A percentile compares a stretch with the other conserved stretches of the same genome.
These are phyloP conservation scores for Simplicillium aogashimaense DNA, from an alignment of 2,329 filamentous ascomycete genomes.

Conservation along the genomic window DNA sequence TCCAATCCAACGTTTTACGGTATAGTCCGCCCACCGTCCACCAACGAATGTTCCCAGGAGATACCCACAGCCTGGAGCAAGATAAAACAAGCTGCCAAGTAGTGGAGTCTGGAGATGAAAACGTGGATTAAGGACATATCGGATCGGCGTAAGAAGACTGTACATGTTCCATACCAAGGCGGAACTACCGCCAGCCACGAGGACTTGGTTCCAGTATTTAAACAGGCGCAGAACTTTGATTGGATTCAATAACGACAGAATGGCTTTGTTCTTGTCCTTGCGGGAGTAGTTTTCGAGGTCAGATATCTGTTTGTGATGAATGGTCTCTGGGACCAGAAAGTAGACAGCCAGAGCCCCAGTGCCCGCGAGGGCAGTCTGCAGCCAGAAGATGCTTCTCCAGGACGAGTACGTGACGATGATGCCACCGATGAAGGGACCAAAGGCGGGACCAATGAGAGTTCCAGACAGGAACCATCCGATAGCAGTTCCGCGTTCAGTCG, in stretches of 20 bases:
- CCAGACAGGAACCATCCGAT: conserved; percentile 65
- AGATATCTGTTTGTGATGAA: conserved; percentile 51
- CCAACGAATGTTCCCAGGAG: conserved; percentile 60
- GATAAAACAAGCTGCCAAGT: conserved; percentile 62
- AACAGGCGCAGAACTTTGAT: conserved; percentile 53
- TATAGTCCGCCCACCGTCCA: conserved; percentile 60
- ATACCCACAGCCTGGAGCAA: conserved; percentile 63
- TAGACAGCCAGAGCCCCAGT: conserved; percentile 48
- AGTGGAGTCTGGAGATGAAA: conserved; percentile 59
- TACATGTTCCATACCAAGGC: conserved; percentile 67
- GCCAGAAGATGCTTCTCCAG: conserved; percentile 71
- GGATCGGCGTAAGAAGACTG: conserved; percentile 51
- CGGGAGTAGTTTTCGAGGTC: conserved; percentile 48
- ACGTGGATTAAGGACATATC: conserved; percentile 64
- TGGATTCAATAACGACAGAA: conserved; percentile 58
- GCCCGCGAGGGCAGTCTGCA: conserved; percentile 60
- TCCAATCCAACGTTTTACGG: conserved; percentile 54
- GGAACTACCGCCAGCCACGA: conserved; percentile 46
- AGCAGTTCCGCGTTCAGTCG: conserved; percentile 60
- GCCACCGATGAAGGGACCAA: conserved; percentile 63
- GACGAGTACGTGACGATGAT: conserved; percentile 65
- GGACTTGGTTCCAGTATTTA: conserved; percentile 58
- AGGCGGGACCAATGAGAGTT: conserved; percentile 60
- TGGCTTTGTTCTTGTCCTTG: conserved; percentile 36
- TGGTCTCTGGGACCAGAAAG: conserved; percentile 64